Evolutionary conservation across 108 stramenopile genomes (phyloP), one percentile per base, ranked within the genome.

Genomic region (Schizochytrium sp.): DNA sequence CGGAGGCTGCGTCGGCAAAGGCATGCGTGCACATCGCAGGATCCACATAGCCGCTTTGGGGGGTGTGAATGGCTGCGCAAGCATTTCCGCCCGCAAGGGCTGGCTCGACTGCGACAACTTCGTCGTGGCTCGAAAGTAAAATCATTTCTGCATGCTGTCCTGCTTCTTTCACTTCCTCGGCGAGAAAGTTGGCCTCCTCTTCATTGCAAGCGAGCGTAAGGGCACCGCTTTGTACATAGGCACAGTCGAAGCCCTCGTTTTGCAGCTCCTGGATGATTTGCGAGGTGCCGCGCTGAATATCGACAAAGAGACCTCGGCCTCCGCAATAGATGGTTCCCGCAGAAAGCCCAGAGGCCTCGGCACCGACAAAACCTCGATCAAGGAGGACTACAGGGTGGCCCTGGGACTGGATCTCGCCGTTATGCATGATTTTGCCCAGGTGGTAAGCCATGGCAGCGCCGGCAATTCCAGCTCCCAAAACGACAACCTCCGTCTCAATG

Each of bases 151-250:
- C 51, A 45, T 83, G 3, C 5, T 1, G 44, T 12, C 76, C 76
- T 12, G 48, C 51, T 18, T 83, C 6, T 12, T 34, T 6, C 10
- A 83, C 51, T 23, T 83, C 48, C 25, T 47, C 48, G 12, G 0
- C 16, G 12, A 83, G 51, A 23, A 47, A 53, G 28, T 1, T 23
- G 48, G 51, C 76, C 51, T 83, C 76, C 51, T 47, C 76, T 16
- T 47, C 23, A 6, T 12, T 83, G 45, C 10, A 12, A 12, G 76
- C 76, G 43, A 83, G 16, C 48, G 76, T 83, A 1, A 83, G 76
- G 25, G 76, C 76, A 3, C 76, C 76, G 76, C 76, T 83, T 12
- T 53, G 76, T 34, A 83, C 76, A 45, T 83, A 83, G n/a, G n/a
- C 51, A 45, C 76, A 83, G n/a, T 47, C 25, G 4, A 83, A 83